Conservation (phyloP, 352 stramenopile species). For the Elongisporangium prolatum region DNA sequence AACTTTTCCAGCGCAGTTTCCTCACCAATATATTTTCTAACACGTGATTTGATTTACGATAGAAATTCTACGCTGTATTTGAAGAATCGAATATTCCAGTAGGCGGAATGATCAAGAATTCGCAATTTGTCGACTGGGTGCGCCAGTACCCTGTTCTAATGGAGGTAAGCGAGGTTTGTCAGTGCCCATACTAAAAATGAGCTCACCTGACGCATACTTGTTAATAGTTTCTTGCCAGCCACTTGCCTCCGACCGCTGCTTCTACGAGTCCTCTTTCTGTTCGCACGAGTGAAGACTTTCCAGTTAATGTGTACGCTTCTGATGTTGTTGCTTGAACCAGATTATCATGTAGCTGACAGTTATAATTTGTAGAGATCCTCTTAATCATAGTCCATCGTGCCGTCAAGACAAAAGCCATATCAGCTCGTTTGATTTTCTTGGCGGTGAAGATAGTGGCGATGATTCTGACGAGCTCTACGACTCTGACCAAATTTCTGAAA, state of each 20-base stretch:
- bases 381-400: slow-evolving; percentile 77
- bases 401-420: slow-evolving; percentile 38
- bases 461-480: slow-evolving; percentile 74
- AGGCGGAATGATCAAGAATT: slow-evolving; percentile 44
- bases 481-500: slow-evolving; percentile 66
- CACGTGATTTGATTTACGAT: background rate
- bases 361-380: slow-evolving; percentile 33
- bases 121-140: slow-evolving; percentile 74
- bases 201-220: slow-evolving; percentile 1
- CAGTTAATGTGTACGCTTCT: slow-evolving; percentile 27
- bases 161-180: slow-evolving; percentile 31
- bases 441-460: slow-evolving; percentile 77
- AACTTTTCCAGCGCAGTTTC: background rate
- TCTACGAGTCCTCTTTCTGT: slow-evolving; percentile 31
- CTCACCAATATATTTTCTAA: background rate
- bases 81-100: slow-evolving; percentile 64
- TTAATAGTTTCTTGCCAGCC: slow-evolving; percentile 36
- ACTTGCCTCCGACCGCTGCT: slow-evolving; percentile 33
- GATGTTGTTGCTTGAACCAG: background rate
- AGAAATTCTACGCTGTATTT: slow-evolving; percentile 70
- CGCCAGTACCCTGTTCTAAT: slow-evolving; percentile 60
- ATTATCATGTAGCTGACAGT: slow-evolving; percentile 1
- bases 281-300: slow-evolving; percentile 36
- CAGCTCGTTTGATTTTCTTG: slow-evolving; percentile 80
- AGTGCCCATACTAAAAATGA: background rate